These are phyloP conservation scores for Pilasporangium apinafurcum DNA, from an alignment of 352 stramenopile genomes.

Conservation along the genomic window DNA sequence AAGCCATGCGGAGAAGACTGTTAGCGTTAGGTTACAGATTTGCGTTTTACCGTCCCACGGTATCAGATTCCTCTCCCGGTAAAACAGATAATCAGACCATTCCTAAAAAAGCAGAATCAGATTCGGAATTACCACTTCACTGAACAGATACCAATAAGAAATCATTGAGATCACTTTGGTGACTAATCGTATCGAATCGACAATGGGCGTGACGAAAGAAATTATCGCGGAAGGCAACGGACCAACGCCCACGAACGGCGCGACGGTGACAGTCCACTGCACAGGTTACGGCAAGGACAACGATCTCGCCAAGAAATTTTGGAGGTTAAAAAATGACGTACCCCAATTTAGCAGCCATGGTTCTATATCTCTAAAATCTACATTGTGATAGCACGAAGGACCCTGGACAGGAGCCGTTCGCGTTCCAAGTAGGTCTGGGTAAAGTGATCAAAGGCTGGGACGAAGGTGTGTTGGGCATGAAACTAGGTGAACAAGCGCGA, in stretches of 20 bases:
- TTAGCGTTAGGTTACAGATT: too few species aligned
- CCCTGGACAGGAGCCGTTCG: slow-evolving; percentile 91
- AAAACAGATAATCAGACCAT: too few species aligned
- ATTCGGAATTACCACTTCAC: neutral
- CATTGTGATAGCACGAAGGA: slow-evolving; percentile 81
- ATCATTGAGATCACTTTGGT: slow-evolving; percentile 1
- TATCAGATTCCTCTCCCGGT: too few species aligned
- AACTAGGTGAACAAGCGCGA: slow-evolving; percentile 85
- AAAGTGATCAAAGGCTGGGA: slow-evolving; percentile 96
- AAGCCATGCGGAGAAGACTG: too few species aligned
- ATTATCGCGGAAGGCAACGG: slow-evolving; percentile 49
- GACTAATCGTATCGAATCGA: slow-evolving; percentile 3
- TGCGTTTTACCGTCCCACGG: too few species aligned
- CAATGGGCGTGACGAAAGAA: slow-evolving; percentile 66
- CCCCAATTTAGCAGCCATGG: too few species aligned
- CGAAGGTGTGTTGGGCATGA: slow-evolving; percentile 84
- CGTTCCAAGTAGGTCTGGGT: slow-evolving; percentile 89
- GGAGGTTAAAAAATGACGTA: too few species aligned
- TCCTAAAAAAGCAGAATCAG: too few species aligned
- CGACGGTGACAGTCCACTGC: slow-evolving; percentile 76
- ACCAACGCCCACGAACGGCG: slow-evolving; percentile 41
- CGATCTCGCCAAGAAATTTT: slow-evolving; percentile 88
- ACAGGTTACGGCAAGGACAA: slow-evolving; percentile 76
- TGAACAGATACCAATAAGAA: neutral
- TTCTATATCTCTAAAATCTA: neutral